Evolutionary conservation across 2,329 filamentous ascomycete species (phyloP), one percentile per base, ranked within the genome.

Genomic region (Gremmenia infestans): DNA sequence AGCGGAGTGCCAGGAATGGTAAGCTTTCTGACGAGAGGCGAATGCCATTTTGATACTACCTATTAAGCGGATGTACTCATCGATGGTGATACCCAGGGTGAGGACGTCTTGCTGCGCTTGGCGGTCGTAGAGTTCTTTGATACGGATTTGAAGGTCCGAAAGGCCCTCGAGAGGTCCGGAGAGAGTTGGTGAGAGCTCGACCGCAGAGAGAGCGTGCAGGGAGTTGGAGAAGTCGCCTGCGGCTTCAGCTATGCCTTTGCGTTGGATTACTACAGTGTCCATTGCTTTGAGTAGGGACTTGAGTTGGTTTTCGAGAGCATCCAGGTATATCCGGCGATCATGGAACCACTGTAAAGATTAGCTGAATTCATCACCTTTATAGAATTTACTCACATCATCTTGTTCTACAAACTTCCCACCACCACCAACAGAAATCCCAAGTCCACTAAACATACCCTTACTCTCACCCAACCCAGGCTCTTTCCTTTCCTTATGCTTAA

Each of bases 31-130:
- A 55, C 94, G 86, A 72, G 97, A 92, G 37, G 81, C 76, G 69
- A 99, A 99, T 0, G 94, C 90, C 59, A 88, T 89, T 78, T 99
- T 99, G 58, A 97, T 89, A 54, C 89, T 95, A 35, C 91, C 91
- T 65, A 99, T 97, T 45, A 99, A 76, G 5, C 94, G 90, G 65
- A 99, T 95, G 73, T 99, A 99, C 74, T 99, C 94, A 63, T 99
- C 94, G 60, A 99, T 92, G 45, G 96, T 96, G 68, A 97, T 97
- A 39, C 94, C 94, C 62, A 99, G 85, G 0, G 94, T 99, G 51
- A 99, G 80, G 35, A 97, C 87, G 69, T 99, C 94, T 72, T 99
- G 94, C 74, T 97, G 91, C 11, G 94, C 94, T 73, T 99, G 94
- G 22, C 94, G 88, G 65, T 97, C 91, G 70, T 99, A 97, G 1